phyloP scores from a whole-genome alignment of 768 basidiomycete genomes.

The Scleroderma bovista region DNA sequence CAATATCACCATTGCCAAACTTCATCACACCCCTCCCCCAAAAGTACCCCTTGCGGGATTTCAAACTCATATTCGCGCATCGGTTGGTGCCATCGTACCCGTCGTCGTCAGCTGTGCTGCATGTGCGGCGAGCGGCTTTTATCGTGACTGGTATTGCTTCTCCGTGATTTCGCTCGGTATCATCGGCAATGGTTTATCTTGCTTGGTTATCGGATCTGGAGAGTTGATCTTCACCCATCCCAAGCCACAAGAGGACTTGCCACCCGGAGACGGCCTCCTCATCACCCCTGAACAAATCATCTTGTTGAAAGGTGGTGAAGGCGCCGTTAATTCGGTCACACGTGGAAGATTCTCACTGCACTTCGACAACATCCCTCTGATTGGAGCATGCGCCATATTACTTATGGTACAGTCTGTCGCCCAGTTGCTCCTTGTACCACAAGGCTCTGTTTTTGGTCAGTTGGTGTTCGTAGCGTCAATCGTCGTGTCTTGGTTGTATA shows the following conservation, averaged over 20 bases:
- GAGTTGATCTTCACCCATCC: conserved; percentile 11
- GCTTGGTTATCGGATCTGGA: conserved; percentile 21
- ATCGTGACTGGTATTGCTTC: conserved; percentile 27
- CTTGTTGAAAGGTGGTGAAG: conserved; percentile 26
- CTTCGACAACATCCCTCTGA: conserved; percentile 2
- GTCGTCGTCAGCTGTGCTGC: conserved; percentile 20
- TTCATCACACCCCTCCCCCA: conserved; percentile 3
- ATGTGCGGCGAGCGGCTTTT: conserved; percentile 19
- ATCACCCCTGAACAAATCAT: conserved; percentile 14
- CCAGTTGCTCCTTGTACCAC: conserved; percentile 30
- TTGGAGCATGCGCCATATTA: conserved; percentile 21
- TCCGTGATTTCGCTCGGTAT: conserved; percentile 28
- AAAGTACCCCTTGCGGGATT: background rate
- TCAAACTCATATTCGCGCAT: conserved; percentile 4
- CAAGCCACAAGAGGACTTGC: conserved; percentile 12
- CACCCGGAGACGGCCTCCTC: conserved; percentile 24
- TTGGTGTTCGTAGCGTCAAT: conserved; percentile 30
- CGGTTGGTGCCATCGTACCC: conserved; percentile 10
- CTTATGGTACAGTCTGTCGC: conserved; percentile 24
- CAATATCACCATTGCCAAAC: conserved; percentile 16
- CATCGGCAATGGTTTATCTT: conserved; percentile 24
- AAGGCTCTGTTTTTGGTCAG: conserved; percentile 28
- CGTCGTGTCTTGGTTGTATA: conserved; percentile 30
- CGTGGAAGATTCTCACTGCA: conserved; percentile 22
- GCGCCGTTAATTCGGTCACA: conserved; percentile 23